Conservation (phyloP, 2,329 filamentous ascomycete species). For the Elsinoe fawcettii region DNA sequence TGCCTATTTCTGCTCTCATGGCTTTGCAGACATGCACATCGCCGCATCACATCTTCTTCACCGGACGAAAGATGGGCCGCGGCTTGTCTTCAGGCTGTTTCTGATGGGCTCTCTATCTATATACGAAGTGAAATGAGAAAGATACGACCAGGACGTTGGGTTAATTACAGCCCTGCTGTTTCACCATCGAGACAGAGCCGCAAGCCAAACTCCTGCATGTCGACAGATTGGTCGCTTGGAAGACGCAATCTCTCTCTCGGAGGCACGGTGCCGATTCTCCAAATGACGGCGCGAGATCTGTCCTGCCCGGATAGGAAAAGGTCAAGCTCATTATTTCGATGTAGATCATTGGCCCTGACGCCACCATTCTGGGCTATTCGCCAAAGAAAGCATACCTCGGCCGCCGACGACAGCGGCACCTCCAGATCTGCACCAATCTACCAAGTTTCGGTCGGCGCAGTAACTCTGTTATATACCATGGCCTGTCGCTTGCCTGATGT, state of each 20-base stretch:
- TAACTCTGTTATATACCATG: constrained; percentile 11
- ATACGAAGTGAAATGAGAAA: neutral
- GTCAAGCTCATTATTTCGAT: constrained; percentile 5
- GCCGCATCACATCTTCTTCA: neutral
- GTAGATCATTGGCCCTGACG: constrained; percentile 13
- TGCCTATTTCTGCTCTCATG: neutral
- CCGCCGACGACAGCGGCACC: neutral
- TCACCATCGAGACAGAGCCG: constrained; percentile 3
- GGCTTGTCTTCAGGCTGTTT: neutral
- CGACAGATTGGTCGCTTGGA: neutral
- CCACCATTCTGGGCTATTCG: constrained; percentile 4
- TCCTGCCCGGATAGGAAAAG: constrained; percentile 1
- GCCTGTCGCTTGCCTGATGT: neutral
- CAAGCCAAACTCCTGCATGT: constrained; percentile 5
- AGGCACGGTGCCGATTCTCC: neutral
- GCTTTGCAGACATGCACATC: constrained; percentile 8
- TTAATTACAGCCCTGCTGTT: constrained; percentile 7
- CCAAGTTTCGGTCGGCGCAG: constrained; percentile 7
- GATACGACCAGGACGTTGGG: neutral
- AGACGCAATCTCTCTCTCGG: constrained; percentile 3
- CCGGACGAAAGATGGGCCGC: constrained; percentile 7
- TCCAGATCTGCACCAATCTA: constrained; percentile 4
- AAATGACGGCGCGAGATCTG: constrained; percentile 6
- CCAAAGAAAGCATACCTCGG: neutral
- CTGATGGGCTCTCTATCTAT: neutral